These are phyloP conservation scores for Aaosphaeria pasadenensis DNA, from an alignment of 2,329 filamentous ascomycete genomes.

Conservation along the genomic window DNA sequence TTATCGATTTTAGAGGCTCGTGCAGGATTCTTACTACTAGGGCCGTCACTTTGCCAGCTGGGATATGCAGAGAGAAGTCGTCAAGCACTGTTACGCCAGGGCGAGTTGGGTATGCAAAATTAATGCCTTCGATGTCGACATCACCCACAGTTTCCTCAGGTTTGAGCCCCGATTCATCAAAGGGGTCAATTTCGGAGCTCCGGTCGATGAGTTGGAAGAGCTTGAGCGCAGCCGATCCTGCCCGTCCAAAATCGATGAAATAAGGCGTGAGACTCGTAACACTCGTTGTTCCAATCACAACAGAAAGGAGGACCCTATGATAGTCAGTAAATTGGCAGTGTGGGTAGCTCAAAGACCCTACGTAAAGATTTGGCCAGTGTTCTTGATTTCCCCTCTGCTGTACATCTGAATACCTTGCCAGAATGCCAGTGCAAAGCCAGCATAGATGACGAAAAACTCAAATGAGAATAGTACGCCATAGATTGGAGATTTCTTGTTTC, in stretches of 20 bases:
- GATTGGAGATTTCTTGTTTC: background rate
- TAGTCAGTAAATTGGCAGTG: background rate
- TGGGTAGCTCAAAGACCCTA: background rate
- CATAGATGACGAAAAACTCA: background rate
- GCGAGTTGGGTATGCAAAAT: constrained; percentile 87
- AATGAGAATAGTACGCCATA: background rate
- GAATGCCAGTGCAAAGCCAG: background rate
- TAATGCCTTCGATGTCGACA: constrained; percentile 54
- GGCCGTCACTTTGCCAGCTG: constrained; percentile 84
- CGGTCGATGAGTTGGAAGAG: constrained; percentile 6
- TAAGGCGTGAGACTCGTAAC: constrained; percentile 5
- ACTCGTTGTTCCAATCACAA: constrained; percentile 5
- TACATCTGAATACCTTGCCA: background rate
- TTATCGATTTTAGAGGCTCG: no score
- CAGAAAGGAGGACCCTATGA: constrained; percentile 4
- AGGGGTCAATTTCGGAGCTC: background rate
- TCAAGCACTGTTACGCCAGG: constrained; percentile 86
- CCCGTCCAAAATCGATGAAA: constrained; percentile 8
- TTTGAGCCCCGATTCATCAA: background rate
- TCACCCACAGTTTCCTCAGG: constrained; percentile 2
- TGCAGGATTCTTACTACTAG: constrained; percentile 57
- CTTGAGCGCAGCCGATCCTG: constrained; percentile 3
- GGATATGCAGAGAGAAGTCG: constrained; percentile 70
- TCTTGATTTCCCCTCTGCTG: background rate
- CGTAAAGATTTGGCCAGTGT: background rate